Evolutionary conservation across 768 basidiomycete species (phyloP).

Genomic region (Mycena galericulata): DNA sequence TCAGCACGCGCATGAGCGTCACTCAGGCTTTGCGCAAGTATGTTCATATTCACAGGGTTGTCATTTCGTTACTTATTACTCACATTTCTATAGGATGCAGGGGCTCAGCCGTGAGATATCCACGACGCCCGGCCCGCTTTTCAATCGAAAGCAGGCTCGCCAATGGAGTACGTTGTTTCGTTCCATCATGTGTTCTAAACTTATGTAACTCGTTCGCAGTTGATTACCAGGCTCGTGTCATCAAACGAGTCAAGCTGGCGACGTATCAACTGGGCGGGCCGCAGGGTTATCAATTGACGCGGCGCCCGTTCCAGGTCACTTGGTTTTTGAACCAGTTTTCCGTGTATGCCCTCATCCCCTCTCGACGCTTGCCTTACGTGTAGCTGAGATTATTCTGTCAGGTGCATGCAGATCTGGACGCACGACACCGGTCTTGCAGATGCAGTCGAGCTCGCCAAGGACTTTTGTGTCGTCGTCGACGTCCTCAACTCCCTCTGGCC

Average conservation of each 20-base stretch:
- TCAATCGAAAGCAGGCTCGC: constrained; percentile 78
- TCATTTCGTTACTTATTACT: constrained; percentile 29
- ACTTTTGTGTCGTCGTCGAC: constrained; percentile 26
- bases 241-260: constrained; percentile 68
- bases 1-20: constrained; percentile 74
- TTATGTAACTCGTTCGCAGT: constrained; percentile 56
- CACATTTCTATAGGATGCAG: constrained; percentile 56
- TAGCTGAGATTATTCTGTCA: constrained; percentile 6
- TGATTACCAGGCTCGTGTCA: constrained; percentile 73
- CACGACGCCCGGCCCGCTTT: constrained; percentile 58
- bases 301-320: constrained; percentile 76
- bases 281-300: constrained; percentile 67
- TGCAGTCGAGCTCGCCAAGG: constrained; percentile 29
- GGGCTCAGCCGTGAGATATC: constrained; percentile 57
- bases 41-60: constrained; percentile 42
- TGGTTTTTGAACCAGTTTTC: constrained; percentile 80
- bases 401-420: constrained; percentile 36
- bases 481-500: constrained; percentile 33
- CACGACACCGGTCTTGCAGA: constrained; percentile 26
- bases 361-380: background rate
- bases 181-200: background rate
- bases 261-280: constrained; percentile 64
- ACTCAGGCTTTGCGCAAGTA: constrained; percentile 75
- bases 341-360: constrained; percentile 59
- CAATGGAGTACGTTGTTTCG: constrained; percentile 77